These are phyloP conservation scores for Purpureocillium takamizusanense DNA, from an alignment of 2,329 filamentous ascomycete genomes.

Conservation along the genomic window DNA sequence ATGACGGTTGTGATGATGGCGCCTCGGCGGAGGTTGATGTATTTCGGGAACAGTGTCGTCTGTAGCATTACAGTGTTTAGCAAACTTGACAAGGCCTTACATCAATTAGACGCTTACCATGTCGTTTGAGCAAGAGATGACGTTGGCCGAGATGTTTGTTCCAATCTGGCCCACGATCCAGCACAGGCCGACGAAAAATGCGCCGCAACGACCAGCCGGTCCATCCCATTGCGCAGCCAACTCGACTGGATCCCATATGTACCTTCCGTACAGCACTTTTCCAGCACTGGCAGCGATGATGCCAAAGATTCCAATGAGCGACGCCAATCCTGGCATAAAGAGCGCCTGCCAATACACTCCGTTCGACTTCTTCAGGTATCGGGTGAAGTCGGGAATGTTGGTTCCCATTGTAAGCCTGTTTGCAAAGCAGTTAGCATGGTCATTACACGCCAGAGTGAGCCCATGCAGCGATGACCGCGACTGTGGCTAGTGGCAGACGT, in stretches of 20 bases:
- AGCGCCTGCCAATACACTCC: constrained; percentile 6
- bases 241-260: constrained; percentile 40
- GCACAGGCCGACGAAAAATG: constrained; percentile 37
- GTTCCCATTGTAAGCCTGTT: constrained; percentile 21
- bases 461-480: no score
- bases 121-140: constrained; percentile 45
- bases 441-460: no score
- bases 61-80: constrained; percentile 36
- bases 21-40: constrained; percentile 47
- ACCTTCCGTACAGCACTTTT: constrained; percentile 28
- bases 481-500: neutral
- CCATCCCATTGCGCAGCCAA: constrained; percentile 36
- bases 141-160: constrained; percentile 50
- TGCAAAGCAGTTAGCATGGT: neutral
- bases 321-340: neutral
- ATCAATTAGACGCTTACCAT: no score
- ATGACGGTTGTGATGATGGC: constrained; percentile 45
- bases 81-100: no score
- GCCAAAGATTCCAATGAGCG: constrained; percentile 32
- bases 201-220: constrained; percentile 29
- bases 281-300: constrained; percentile 46
- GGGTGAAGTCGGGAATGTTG: constrained; percentile 38
- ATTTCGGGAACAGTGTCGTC: constrained; percentile 38
- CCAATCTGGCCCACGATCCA: constrained; percentile 48
- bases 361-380: constrained; percentile 17